Evolutionary conservation across 352 stramenopile species (phyloP).

Genomic region (Blastocystis sp.): DNA sequence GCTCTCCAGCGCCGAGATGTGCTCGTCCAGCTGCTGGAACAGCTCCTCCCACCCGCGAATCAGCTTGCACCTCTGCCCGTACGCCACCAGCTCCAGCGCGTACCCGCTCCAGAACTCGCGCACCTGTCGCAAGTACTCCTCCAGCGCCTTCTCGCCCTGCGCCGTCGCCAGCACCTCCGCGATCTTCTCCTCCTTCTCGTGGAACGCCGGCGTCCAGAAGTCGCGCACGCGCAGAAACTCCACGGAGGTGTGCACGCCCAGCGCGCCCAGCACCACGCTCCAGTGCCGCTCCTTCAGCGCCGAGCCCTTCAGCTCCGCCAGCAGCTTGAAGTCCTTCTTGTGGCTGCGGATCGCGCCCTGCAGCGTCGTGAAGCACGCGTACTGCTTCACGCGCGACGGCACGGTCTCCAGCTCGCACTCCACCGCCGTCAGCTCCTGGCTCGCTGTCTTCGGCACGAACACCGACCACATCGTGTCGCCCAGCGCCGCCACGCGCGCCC

Average conservation of each 20-base stretch:
- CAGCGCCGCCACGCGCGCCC: constrained; percentile 81
- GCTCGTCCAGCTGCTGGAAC: constrained; percentile 98
- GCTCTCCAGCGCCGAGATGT: constrained; percentile 91
- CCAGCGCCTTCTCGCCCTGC: constrained; percentile 98
- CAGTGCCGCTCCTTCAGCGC: constrained; percentile 96
- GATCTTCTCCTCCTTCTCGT: constrained; percentile 87
- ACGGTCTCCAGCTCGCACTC: constrained; percentile 90
- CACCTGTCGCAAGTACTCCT: constrained; percentile 94
- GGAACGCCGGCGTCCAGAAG: constrained; percentile 92
- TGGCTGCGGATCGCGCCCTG: constrained; percentile 87
- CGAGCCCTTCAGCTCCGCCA: constrained; percentile 96
- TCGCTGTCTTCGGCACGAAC: constrained; percentile 88
- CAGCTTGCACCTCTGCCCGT: constrained; percentile 89
- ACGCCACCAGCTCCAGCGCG: constrained; percentile 85
- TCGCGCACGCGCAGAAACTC: constrained; percentile 90
- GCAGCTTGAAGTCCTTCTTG: constrained; percentile 85
- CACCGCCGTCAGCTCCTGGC: constrained; percentile 91
- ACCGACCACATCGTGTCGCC: constrained; percentile 89
- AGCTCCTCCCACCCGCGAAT: constrained; percentile 98
- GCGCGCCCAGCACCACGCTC: constrained; percentile 89
- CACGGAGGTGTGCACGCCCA: constrained; percentile 87
- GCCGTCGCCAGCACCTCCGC: constrained; percentile 91
- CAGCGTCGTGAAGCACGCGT: constrained; percentile 92
- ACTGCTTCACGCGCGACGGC: constrained; percentile 91
- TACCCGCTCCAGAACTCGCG: constrained; percentile 84